These are phyloP conservation scores for Colletotrichum karsti DNA, from an alignment of 2,329 filamentous ascomycete genomes.

Conservation along the genomic window DNA sequence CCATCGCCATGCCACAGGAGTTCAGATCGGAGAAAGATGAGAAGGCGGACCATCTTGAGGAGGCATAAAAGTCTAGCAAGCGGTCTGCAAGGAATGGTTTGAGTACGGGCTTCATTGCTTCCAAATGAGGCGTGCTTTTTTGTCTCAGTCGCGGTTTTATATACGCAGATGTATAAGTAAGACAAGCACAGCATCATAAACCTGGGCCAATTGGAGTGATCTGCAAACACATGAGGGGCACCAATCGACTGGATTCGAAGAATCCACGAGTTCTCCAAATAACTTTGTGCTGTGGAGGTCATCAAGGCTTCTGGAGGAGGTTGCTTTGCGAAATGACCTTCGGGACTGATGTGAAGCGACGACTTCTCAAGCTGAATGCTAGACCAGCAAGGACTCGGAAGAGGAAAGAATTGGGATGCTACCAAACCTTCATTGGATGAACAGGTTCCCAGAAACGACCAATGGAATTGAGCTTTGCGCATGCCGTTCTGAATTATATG, in stretches of 20 bases:
- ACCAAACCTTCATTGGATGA: no score
- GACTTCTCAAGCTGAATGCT: no score
- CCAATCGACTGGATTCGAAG: neutral
- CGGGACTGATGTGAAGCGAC: no score
- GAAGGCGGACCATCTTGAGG: constrained; percentile 14
- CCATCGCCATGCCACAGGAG: constrained; percentile 40
- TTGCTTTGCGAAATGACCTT: no score
- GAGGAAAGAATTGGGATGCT: no score
- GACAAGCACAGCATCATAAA: neutral
- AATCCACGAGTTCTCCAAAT: neutral
- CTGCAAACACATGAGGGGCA: neutral
- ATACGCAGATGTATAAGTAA: neutral
- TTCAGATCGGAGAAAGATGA: constrained; percentile 33
- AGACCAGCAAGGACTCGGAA: no score
- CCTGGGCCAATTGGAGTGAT: neutral
- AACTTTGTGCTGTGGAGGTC: neutral
- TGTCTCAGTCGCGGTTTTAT: no score
- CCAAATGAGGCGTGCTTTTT: no score
- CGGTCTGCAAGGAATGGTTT: neutral
- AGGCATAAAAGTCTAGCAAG: neutral
- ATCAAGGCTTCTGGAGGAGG: neutral
- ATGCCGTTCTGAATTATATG: no score
- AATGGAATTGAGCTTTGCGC: no score
- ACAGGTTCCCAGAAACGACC: no score
- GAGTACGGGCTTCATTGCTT: neutral